Evolutionary conservation across 2,329 filamentous ascomycete genomes (phyloP), one percentile per base, ranked within the genome.

Genomic region (Trichophyton benhamiae): DNA sequence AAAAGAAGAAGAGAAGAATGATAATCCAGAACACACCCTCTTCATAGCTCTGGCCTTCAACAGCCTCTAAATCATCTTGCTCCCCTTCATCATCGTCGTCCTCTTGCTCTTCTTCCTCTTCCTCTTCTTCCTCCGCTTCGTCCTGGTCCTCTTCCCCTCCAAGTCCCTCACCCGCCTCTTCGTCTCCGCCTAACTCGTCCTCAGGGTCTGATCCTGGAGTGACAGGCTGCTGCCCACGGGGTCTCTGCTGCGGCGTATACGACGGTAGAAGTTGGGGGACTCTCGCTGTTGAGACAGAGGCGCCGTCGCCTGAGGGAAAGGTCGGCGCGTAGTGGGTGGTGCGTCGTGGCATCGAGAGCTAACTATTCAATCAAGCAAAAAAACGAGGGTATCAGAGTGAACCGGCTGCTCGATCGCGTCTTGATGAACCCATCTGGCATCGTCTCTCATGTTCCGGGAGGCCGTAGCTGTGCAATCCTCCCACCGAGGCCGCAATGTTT

Each of bases 41-140:
- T 22, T 57, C 17, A 30, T 49, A 48, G 25, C 9, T 11, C 22
- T 52, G 46, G 53, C 48, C 64, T 74, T 57, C 38, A 33, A 57
- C 42, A 17, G 42, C 38, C 30, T 61, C 59, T 72, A 70, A n/a
- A 6, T 57, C 15, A 2, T 57, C 55, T 20, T 42, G 33, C 68
- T 69, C 65, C 75, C 69, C 30, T 68, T 70, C 62, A 58, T 64
- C 66, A 15, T 64, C 65, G 9, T 66, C 65, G 2, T 64, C 66
- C 3, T 64, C 66, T 17, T 63, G 60, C 1, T 64, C 63, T 8
- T 48, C 60, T 11, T 41, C 61, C 1, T 63, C 63, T 4, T 48
- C 60, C 11, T 41, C 57, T 22, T 67, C 70, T 6, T 62, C 61
- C 59, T 63, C 66, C 11, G 62, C 64, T 6, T 67, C 64, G 3